Evolutionary conservation across 768 basidiomycete species (phyloP), one percentile per base, ranked within the genome.

Genomic region (Panaeolus cyanescens): DNA sequence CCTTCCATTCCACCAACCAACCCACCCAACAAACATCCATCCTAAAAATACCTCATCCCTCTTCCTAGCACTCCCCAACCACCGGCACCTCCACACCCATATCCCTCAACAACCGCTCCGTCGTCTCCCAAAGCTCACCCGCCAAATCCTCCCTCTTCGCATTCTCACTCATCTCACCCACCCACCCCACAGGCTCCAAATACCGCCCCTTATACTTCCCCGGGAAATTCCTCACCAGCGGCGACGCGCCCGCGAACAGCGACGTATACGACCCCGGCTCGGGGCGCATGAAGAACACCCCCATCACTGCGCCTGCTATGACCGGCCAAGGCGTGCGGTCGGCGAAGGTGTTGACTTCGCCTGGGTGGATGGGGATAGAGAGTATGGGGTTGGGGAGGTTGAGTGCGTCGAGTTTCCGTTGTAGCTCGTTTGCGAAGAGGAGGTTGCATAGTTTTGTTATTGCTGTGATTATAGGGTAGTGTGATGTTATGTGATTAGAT

Each of bases 221-320:
- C 6, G 68, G 62, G 25, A 77, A 67, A 4, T 71, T 71, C 15
- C 62, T 66, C 13, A 83, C 75, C 13, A 63, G 56, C 1, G 73
- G 67, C 3, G 79, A 73, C 6, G 77, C 78, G 0, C 80, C 80
- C 10, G 80, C 78, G 64, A 79, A 79, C 12, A 74, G 66, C 12
- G 71, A 67, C 0, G 71, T 74, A 58, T 76, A 73, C 1, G 77
- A 75, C 4, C 78, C 81, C 6, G 73, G 68, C 45, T 73, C 66
- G 2, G 77, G 69, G 3, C 68, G 42, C 8, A 60, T 60, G 37
- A 73, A 68, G 36, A 71, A 67, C 15, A 71, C 45, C 17, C 67
- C 59, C 56, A 68, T 64, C 34, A 68, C 28, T 5, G 64, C 61
- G 15, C 62, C 59, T 33, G 65, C 54, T 3, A 76, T 19, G 20